Base-by-base conservation (phyloP, 1,284 basidiomycete species). In the Leccinum solheimii region DNA sequence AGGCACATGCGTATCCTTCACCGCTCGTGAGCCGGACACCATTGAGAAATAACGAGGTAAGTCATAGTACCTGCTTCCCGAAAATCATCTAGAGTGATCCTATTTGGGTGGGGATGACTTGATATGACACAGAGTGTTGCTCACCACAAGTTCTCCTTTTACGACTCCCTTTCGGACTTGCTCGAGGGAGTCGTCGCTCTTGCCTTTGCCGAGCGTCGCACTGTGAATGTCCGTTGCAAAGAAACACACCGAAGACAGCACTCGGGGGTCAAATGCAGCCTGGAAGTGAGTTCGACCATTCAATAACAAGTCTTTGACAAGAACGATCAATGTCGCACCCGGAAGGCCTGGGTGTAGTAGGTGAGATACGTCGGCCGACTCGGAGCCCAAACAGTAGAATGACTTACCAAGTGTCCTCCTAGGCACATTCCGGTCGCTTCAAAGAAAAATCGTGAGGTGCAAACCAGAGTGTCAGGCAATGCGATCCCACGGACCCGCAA, bases 201-300 rank as follows among this genome's bases (percentile, higher is more conserved):
- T 87, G 32, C 91, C 91, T 72, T 88, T 90, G n/a, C 92, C 93
- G 27, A 97, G 87, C 0, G 92, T 88, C 9, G 92, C 91, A 55
- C 83, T 84, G 74, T 97, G 91, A 60, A 97, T 85, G 73, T 95
- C 94, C 4, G 95, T 97, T 7, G 91, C 93, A 74, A 97, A 97
- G 80, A 93, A 97, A 77, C 94, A 96, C 60, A 96, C 91, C 0
- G 91, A 83, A 1, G 94, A 81, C 6, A 93, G 81, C 19, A 97
- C 84, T 43, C 95, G 86, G 7, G 83, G 78, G 73, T 97, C 90
- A 72, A 97, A 95, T 0, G 93, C 91, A 59, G 91, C 91, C 91
- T 70, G 3, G 36, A 52, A 57, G 57, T 63, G 23, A 56, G 3
- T 13, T 3, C 26, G 34, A 66, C 4, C 5, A 32, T 53, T 72